phyloP scores from a whole-genome alignment of 306 rosid genomes.

The Castanospermum australe region DNA sequence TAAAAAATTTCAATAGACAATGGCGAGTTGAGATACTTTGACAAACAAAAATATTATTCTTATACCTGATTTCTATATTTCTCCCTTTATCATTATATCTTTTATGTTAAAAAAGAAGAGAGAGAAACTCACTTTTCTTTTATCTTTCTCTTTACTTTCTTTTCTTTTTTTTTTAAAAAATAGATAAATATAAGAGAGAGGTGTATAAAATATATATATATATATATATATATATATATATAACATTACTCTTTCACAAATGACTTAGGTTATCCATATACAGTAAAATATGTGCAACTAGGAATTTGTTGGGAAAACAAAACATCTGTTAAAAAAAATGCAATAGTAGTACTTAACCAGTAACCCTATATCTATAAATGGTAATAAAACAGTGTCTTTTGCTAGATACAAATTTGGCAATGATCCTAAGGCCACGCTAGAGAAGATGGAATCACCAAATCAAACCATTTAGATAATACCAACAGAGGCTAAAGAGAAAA shows the following conservation, averaged over 20 bases:
- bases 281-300: neutral
- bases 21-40: neutral
- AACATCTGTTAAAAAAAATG: neutral
- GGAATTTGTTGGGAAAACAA: too few species aligned
- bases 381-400: neutral
- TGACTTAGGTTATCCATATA: too few species aligned
- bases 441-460: neutral
- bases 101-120: too few species aligned
- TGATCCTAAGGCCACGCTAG: neutral
- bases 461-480: neutral
- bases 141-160: too few species aligned
- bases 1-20: neutral
- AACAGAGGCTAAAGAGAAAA: neutral
- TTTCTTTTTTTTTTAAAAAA: too few species aligned
- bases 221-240: too few species aligned
- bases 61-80: too few species aligned
- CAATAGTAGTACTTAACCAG: neutral
- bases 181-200: too few species aligned
- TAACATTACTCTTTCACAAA: neutral
- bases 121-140: too few species aligned
- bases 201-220: too few species aligned
- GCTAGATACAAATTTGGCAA: neutral
- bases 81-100: too few species aligned
- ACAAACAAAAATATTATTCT: too few species aligned
- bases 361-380: neutral